Evolutionary conservation across 2,329 filamentous ascomycete genomes (phyloP).

Genomic region (Aureobasidium sp.): DNA sequence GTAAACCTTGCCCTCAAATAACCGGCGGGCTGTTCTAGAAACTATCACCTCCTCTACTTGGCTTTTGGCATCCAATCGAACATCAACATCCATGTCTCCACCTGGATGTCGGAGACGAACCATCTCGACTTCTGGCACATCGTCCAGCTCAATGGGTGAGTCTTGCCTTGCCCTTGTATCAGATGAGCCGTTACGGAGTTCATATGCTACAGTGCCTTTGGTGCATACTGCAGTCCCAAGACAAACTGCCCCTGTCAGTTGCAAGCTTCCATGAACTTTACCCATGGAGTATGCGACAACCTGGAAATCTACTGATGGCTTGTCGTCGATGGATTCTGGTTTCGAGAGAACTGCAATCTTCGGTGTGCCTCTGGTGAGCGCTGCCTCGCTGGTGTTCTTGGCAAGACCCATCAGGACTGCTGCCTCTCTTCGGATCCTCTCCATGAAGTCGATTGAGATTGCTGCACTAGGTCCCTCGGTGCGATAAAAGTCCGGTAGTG

Average conservation of each 20-base stretch:
- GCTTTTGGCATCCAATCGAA: slow-evolving; percentile 16
- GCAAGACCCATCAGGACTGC: slow-evolving; percentile 20
- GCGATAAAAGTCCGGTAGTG: slow-evolving; percentile 14
- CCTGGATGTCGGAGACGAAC: slow-evolving; percentile 22
- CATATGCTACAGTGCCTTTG: slow-evolving; percentile 24
- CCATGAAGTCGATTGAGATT: slow-evolving; percentile 18
- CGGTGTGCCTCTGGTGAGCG: slow-evolving; percentile 19
- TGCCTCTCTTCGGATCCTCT: slow-evolving; percentile 17
- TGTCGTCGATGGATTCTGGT: slow-evolving; percentile 4
- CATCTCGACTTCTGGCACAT: slow-evolving; percentile 15
- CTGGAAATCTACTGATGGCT: slow-evolving; percentile 17
- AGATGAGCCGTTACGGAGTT: not conserved
- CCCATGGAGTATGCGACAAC: slow-evolving; percentile 27
- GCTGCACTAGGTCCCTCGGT: slow-evolving; percentile 9
- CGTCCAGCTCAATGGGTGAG: not conserved
- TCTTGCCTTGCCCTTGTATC: not conserved
- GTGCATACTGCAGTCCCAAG: slow-evolving; percentile 25
- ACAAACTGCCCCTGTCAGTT: slow-evolving; percentile 29
- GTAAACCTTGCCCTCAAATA: slow-evolving; percentile 20
- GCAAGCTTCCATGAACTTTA: slow-evolving; percentile 26
- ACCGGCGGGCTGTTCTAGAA: slow-evolving; percentile 18
- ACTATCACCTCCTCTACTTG: slow-evolving; percentile 22
- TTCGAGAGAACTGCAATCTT: slow-evolving; percentile 20
- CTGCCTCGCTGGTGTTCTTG: slow-evolving; percentile 18
- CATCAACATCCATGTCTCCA: slow-evolving; percentile 25